Evolutionary conservation across 192 early-diverging fungal genomes (phyloP).

Genomic region (Mortierella alpina): DNA sequence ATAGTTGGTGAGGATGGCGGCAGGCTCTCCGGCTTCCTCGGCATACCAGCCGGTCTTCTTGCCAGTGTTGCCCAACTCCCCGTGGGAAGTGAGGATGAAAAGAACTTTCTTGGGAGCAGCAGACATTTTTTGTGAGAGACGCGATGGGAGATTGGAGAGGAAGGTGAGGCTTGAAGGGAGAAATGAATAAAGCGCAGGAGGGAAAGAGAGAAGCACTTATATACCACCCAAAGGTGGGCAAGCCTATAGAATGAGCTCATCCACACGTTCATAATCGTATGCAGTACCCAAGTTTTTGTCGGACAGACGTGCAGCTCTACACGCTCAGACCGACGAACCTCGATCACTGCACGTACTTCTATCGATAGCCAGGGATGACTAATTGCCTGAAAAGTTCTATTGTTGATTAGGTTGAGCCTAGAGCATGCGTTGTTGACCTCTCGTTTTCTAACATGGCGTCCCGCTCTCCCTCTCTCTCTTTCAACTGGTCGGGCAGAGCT

Average conservation of each 20-base stretch:
- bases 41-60: slow-evolving; percentile 55
- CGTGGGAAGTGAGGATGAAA: slow-evolving; percentile 41
- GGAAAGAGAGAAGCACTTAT: not conserved
- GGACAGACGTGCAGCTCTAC: too few species aligned
- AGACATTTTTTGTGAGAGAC: not conserved
- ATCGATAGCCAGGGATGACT: too few species aligned
- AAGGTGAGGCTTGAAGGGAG: not conserved
- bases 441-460: too few species aligned
- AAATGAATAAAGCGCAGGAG: not conserved
- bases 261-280: too few species aligned
- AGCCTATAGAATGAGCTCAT: not conserved
- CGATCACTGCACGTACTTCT: too few species aligned
- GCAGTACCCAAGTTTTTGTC: too few species aligned
- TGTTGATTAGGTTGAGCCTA: too few species aligned
- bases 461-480: too few species aligned
- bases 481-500: too few species aligned
- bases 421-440: too few species aligned
- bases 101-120: slow-evolving; percentile 38
- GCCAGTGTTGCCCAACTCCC: slow-evolving; percentile 30
- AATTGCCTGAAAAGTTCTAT: too few species aligned
- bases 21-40: slow-evolving; percentile 67
- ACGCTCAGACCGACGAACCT: too few species aligned
- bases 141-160: not conserved
- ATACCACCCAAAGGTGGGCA: not conserved
- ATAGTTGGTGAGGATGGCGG: slow-evolving; percentile 48